Evolutionary conservation across 2,329 filamentous ascomycete species (phyloP), one percentile per base, ranked within the genome.

Genomic region (Tolypocladium paradoxum): DNA sequence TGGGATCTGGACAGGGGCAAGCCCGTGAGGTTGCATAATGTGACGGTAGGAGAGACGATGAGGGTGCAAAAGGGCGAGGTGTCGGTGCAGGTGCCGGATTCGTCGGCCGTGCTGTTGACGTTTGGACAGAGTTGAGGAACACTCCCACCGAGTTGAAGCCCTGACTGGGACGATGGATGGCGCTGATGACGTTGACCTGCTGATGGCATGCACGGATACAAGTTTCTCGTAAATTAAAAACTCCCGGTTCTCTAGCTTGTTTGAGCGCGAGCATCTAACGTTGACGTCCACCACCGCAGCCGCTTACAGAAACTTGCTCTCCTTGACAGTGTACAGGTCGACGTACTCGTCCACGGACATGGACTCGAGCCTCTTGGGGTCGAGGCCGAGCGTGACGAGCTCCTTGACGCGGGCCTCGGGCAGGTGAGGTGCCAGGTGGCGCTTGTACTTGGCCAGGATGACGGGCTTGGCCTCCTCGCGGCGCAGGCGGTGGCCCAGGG

Each of bases 381-480:
- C 83, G 71, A 85, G 82, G 62, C 88, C 87, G 51, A 97, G 75
- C 60, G 89, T 79, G 50, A 96, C 79, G 52, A 99, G 79, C 75
- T 93, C 78, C 74, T 92, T 81, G 50, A 96, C 89, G 66, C 85
- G 84, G 49, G 79, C 76, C 68, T 88, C 79, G 56, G 82, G 76
- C 72, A 87, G 95, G 76, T 96, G 92, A 52, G 87, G 88, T 63
- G 80, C 81, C 50, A 97, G 76, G 73, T 99, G 93, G 69, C 88
- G 85, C 84, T 91, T 87, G 78, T 90, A 99, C 80, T 99, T 99
- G 71, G 83, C 84, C 63, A 97, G 75, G 62, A 99, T 96, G 73
- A 95, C 88, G 55, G 93, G 93, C 82, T 97, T 97, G 63, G 93
- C 93, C 81, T 99, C 93, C 64, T 96, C 91, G 64, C 92, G 84